phyloP scores from a whole-genome alignment of 345 rosid species.

The Brassica cretica region DNA sequence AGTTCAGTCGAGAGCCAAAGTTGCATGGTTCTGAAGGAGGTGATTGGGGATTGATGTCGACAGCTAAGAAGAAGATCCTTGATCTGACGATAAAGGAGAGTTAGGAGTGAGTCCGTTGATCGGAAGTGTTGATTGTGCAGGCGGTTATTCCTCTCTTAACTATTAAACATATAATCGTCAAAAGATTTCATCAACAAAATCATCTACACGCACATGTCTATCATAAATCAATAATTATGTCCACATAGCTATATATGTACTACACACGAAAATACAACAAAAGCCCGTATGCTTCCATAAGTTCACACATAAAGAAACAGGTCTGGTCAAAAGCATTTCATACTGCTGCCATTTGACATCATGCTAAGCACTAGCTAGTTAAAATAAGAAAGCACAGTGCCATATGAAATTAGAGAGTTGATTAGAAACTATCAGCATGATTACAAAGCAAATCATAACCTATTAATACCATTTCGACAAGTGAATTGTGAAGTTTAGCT shows the following conservation, averaged over 20 bases:
- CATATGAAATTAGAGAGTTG: too few species aligned
- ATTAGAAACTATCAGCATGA: too few species aligned
- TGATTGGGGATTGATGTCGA: too few species aligned
- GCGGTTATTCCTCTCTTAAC: background rate
- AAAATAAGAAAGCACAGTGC: background rate
- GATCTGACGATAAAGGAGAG: too few species aligned
- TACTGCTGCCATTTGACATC: background rate
- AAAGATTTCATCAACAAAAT: background rate
- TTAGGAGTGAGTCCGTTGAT: too few species aligned
- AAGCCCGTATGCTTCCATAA: background rate
- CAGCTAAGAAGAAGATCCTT: too few species aligned
- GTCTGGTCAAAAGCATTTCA: slow-evolving; percentile 1
- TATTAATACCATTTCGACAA: too few species aligned
- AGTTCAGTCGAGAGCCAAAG: too few species aligned
- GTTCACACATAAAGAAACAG: background rate
- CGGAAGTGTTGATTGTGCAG: too few species aligned
- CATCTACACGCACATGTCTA: background rate
- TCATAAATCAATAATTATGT: background rate
- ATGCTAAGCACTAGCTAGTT: background rate
- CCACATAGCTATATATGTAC: background rate
- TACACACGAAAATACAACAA: background rate
- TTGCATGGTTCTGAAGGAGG: too few species aligned
- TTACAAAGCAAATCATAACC: too few species aligned
- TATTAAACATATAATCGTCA: background rate
- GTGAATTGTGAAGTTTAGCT: too few species aligned